Evolutionary conservation across 148 eudicot species (phyloP), one percentile per base, ranked within the genome.

Genomic region (Beta vulgaris): DNA sequence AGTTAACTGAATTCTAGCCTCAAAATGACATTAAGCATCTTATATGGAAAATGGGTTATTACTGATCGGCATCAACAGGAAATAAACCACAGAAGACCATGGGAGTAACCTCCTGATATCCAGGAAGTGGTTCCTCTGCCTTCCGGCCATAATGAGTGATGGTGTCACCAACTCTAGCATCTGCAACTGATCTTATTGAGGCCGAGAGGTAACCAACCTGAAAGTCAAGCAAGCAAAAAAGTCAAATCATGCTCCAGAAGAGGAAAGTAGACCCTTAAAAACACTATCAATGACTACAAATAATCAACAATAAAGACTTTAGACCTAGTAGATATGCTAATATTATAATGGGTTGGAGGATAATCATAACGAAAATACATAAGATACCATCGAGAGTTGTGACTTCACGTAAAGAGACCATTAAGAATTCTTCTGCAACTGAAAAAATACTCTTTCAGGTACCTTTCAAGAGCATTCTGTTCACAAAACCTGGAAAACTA

Each of bases 161-260:
- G 23, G 99, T 95, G 79, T 95, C 99, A 75, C 99, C 99, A 72
- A 95, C 99, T 88, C 97, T 92, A 74, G 99, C 99, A 88, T 95
- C 99, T 81, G 97, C 99, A 70, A 95, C 99, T 76, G 99, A 88
- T 86, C 92, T 87, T 78, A 95, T 87, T 44, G 99, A 92, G 75
- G 99, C 99, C 72, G 99, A 91, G 48, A 95, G 85, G 82, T 95
- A 95, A 23, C 99, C 99, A 14, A 95, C 99, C 99, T 95, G 83
- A 76, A 84, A 64, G 55, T 73, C 25, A 78, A 65, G 71, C 32
- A 68, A 29, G 29, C 12, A 39, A 75, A 64, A 69, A 0, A 6
- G 55, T 79, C 14, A 73, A 68, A 67, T 36, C 60, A 60, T 29
- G 25, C 28, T 40, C 35, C 36, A 72, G 64, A 49, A 14, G 31